phyloP scores from a whole-genome alignment of 306 rosid genomes.

The Hippophae rhamnoides region DNA sequence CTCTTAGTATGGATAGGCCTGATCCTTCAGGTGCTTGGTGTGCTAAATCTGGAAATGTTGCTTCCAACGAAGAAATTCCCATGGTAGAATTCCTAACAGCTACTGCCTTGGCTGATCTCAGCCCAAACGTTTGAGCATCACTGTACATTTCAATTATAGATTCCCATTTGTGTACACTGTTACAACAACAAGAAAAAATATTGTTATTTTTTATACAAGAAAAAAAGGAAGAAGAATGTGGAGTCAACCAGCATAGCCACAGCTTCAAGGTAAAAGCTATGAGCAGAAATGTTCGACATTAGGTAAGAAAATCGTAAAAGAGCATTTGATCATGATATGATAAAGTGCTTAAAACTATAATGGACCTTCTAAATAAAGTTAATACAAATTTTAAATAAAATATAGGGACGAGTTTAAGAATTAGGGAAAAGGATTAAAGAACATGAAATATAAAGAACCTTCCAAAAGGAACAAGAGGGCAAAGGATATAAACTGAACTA shows the following conservation, averaged over 20 bases:
- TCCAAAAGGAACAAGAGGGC: conserved; percentile 92
- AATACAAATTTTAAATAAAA: not conserved
- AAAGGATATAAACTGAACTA: conserved; percentile 73
- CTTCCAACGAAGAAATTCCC: conserved; percentile 93
- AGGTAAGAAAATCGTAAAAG: not conserved
- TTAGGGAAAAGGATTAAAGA: not conserved
- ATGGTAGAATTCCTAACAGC: conserved; percentile 62
- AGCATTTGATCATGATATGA: too few species aligned
- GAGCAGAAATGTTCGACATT: not conserved
- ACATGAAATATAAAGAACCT: conserved; percentile 43
- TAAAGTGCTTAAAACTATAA: too few species aligned
- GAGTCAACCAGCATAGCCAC: not conserved
- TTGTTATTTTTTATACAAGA: conserved; percentile 14
- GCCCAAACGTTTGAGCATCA: conserved; percentile 78
- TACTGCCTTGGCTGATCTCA: conserved; percentile 50
- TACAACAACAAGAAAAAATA: conserved; percentile 13
- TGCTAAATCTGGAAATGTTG: conserved; percentile 64
- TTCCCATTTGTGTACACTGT: conserved; percentile 71
- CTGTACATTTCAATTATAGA: conserved; percentile 62
- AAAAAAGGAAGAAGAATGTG: conserved; percentile 12
- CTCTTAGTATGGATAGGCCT: conserved; percentile 31
- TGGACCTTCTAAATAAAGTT: too few species aligned
- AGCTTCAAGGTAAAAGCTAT: not conserved
- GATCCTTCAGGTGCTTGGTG: conserved; percentile 44
- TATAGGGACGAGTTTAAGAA: too few species aligned